Conservation (phyloP, 805 yeast species). For the Pichia sporocuriosa region DNA sequence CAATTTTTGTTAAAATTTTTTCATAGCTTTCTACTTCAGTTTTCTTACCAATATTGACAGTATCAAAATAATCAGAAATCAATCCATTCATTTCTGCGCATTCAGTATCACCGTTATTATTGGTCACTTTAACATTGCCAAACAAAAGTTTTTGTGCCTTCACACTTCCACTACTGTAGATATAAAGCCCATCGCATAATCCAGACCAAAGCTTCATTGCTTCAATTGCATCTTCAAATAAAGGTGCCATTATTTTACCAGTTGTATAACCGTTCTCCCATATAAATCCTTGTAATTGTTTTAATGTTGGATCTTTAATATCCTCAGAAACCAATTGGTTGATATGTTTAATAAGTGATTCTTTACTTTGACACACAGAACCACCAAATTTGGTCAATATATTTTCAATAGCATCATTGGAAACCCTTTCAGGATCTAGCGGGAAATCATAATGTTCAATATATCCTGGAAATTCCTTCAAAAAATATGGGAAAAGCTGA, state of each 20-base stretch:
- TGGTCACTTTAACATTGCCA: constrained; percentile 42
- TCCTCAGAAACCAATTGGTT: constrained; percentile 53
- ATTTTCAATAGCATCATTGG: constrained; percentile 24
- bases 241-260: constrained; percentile 74
- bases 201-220: constrained; percentile 41
- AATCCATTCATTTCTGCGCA: constrained; percentile 44
- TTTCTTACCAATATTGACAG: constrained; percentile 76
- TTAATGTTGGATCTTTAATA: constrained; percentile 69
- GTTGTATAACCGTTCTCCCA: constrained; percentile 75
- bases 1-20: constrained; percentile 37
- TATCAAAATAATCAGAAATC: constrained; percentile 73
- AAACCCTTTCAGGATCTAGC: constrained; percentile 12
- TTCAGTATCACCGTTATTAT: constrained; percentile 21
- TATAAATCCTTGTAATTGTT: constrained; percentile 73
- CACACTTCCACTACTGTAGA: constrained; percentile 86
- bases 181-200: constrained; percentile 39
- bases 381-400: constrained; percentile 43
- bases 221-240: constrained; percentile 64
- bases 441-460: constrained; percentile 32
- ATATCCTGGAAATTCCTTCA: constrained; percentile 39
- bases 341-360: constrained; percentile 41
- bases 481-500: constrained; percentile 68
- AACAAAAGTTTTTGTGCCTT: constrained; percentile 80
- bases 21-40: constrained; percentile 49
- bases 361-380: constrained; percentile 23